phyloP scores from a whole-genome alignment of 1,284 basidiomycete species.

The Ceratobasidium sp. region DNA sequence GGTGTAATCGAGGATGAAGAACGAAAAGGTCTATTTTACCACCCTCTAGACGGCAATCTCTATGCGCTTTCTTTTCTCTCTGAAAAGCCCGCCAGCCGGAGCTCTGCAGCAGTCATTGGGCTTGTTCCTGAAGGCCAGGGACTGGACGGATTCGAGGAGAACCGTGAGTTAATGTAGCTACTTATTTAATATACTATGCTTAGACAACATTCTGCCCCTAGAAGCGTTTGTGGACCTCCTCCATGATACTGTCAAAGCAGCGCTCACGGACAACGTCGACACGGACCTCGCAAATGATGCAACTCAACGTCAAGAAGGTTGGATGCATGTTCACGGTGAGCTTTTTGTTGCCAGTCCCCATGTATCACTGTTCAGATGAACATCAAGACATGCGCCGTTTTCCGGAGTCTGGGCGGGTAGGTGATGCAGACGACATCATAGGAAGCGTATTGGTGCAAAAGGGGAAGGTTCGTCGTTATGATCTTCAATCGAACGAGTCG shows the following conservation, averaged over 20 bases:
- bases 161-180: slow-evolving; percentile 16
- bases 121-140: slow-evolving; percentile 29
- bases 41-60: slow-evolving; percentile 20
- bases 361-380: neutral
- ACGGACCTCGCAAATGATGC: slow-evolving; percentile 75
- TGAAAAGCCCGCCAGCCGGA: slow-evolving; percentile 8
- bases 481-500: neutral
- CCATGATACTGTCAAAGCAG: slow-evolving; percentile 69
- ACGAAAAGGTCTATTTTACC: slow-evolving; percentile 36
- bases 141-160: slow-evolving; percentile 32
- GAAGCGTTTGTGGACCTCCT: slow-evolving; percentile 71
- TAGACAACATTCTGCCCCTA: slow-evolving; percentile 54
- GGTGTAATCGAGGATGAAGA: slow-evolving; percentile 28
- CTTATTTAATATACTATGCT: neutral
- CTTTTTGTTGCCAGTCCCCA: neutral
- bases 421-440: slow-evolving; percentile 84
- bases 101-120: slow-evolving; percentile 39
- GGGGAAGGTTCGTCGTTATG: slow-evolving; percentile 66
- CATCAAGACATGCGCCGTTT: slow-evolving; percentile 74
- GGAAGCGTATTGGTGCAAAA: slow-evolving; percentile 77
- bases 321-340: slow-evolving; percentile 87
- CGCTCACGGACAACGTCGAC: slow-evolving; percentile 69
- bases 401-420: slow-evolving; percentile 72
- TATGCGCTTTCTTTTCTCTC: slow-evolving; percentile 41
- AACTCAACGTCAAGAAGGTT: slow-evolving; percentile 73